Base-by-base conservation (phyloP, 2,329 filamentous ascomycete genomes). In the Fragosphaeria purpurea region DNA sequence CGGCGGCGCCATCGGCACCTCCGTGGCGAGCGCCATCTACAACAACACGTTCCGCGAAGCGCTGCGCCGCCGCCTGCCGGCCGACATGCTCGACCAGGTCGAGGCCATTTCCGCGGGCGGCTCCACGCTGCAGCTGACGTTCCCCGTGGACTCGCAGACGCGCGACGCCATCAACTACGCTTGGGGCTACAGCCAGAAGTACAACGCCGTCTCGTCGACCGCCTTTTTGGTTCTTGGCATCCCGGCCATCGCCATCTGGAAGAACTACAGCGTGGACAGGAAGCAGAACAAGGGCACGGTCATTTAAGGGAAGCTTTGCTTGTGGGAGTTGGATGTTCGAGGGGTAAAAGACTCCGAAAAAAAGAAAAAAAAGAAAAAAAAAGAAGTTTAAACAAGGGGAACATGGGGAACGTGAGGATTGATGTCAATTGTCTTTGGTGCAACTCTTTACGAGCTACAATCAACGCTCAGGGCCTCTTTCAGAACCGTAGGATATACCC, bases 1-100 rank as follows among this genome's bases (percentile, higher is more conserved):
- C 50, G 81, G 80, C 48, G 77, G 76, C 43, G 76, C 76, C 4
- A 73, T 82, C 34, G 79, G 79, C n/a, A 67, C 68, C 2, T 74
- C 79, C 33, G 71, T 85, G 46, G 74, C 80, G 4, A 74, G 73
- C 2, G 77, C 79, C 9, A 76, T 85, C 57, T 85, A 80, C 78
- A 76, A 72, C 1, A 70, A 73, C 56, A 67, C 74, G 7, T 75
- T 85, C 57, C 74, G 75, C 7, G 60, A 61, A 22, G 74, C 72
- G 37, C 68, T 83, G 7, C 60, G 61, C 42, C 54, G 63, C 42
- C 73, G 75, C 51, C 67, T 82, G 10, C 61, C 63, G 43, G 56
- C 63, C 45, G 73, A 77, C 55, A 66, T 82, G 1, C 77, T 77
- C 31, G 56, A 67, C n/a, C 62, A 64, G n/a, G 60, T 61, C 6